These are phyloP conservation scores for Hypericum androsaemum DNA, from an alignment of 345 rosid genomes.

Conservation along the genomic window DNA sequence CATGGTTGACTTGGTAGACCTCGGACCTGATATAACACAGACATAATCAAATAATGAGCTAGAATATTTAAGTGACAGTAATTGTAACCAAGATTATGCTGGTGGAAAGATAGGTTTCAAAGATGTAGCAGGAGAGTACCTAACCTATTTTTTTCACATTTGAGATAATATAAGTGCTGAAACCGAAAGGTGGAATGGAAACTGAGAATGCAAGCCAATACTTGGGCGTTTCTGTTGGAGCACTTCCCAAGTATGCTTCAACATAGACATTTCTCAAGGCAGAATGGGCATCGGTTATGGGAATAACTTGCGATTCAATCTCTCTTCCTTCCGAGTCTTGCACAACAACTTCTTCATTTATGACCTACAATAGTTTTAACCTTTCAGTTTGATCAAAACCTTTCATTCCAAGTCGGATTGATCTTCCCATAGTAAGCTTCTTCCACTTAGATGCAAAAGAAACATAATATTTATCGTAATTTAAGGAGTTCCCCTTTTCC, in stretches of 20 bases:
- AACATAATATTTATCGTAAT: too few species aligned
- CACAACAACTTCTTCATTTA: conserved; percentile 46
- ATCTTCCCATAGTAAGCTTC: too few species aligned
- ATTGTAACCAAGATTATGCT: conserved; percentile 14
- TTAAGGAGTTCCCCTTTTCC: too few species aligned
- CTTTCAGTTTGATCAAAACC: not conserved
- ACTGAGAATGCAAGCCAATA: conserved; percentile 79
- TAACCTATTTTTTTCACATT: conserved; percentile 53
- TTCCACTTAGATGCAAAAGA: too few species aligned
- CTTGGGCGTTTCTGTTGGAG: conserved; percentile 46
- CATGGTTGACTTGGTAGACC: conserved; percentile 41
- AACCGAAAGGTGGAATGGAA: conserved; percentile 86
- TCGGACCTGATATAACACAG: conserved; percentile 34
- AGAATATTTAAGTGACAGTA: conserved; percentile 9
- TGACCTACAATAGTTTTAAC: conserved; percentile 41
- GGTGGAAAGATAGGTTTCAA: conserved; percentile 13
- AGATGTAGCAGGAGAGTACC: conserved; percentile 9
- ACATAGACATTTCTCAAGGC: conserved; percentile 58
- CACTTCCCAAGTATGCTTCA: conserved; percentile 60
- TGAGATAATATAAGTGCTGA: conserved; percentile 68
- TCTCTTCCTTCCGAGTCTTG: conserved; percentile 72
- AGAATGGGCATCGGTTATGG: conserved; percentile 44
- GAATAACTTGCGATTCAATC: conserved; percentile 77
- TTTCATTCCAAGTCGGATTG: too few species aligned
- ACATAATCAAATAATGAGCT: not conserved